These are phyloP conservation scores for Saccharomycopsis fodiens DNA, from an alignment of 805 yeast genomes.

Conservation along the genomic window DNA sequence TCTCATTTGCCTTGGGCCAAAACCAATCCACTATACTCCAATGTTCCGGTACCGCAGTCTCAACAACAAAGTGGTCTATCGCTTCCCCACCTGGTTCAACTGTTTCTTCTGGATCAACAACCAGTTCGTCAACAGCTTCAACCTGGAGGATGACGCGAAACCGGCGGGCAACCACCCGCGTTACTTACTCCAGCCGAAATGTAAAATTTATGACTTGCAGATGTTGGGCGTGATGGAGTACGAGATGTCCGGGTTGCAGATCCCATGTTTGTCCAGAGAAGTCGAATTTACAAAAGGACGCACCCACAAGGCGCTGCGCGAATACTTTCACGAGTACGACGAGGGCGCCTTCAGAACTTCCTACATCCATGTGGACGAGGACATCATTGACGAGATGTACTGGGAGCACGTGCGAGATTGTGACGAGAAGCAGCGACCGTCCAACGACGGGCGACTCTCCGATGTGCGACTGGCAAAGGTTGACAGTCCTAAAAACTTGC, in stretches of 20 bases:
- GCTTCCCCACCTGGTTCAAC: constrained; percentile 94
- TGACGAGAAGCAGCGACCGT: background rate
- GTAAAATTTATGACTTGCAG: constrained; percentile 89
- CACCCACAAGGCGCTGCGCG: constrained; percentile 36
- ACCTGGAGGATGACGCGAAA: background rate
- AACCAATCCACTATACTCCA: constrained; percentile 91
- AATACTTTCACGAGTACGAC: constrained; percentile 67
- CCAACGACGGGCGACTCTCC: background rate
- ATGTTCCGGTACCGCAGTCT: constrained; percentile 62
- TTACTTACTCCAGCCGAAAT: constrained; percentile 60
- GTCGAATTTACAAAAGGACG: background rate
- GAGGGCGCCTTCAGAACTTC: constrained; percentile 36
- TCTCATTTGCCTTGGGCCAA: constrained; percentile 78
- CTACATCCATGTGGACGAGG: constrained; percentile 4
- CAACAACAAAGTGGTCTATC: constrained; percentile 47
- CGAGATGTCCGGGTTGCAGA: constrained; percentile 45
- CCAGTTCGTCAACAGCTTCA: constrained; percentile 23
- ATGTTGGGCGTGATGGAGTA: constrained; percentile 98
- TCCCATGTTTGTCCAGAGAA: constrained; percentile 16
- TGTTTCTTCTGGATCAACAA: constrained; percentile 72
- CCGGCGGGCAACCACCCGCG: background rate
- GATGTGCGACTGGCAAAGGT: background rate
- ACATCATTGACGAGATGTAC: constrained; percentile 6
- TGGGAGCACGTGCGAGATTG: background rate
- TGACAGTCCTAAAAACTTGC: background rate